Percentiles rank a stretch among this genome's conserved stretches.
Conservation (phyloP, 2,329 filamentous ascomycete genomes). For the Ophidiomyces ophidiicola region DNA sequence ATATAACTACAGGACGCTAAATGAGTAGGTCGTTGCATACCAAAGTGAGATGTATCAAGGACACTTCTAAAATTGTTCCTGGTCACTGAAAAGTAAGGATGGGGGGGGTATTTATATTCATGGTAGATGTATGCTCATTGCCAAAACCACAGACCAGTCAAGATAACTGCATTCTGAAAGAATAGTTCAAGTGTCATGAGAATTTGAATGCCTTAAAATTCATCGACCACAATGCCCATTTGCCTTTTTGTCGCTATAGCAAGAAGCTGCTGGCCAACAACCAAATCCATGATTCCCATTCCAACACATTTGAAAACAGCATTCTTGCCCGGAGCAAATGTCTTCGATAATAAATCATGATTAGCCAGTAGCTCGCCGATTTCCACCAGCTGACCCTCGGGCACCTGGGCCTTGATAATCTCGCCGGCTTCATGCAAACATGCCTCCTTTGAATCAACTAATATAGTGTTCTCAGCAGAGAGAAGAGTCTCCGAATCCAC, state of each 20-base stretch:
- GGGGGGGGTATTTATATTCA: too few species aligned
- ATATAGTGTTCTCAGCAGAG: conserved; percentile 51
- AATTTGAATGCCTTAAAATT: conserved; percentile 22
- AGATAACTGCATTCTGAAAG: too few species aligned
- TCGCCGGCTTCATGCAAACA: conserved; percentile 39
- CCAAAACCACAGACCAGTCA: too few species aligned
- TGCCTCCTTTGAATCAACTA: conserved; percentile 48
- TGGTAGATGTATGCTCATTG: too few species aligned
- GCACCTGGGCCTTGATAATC: conserved; percentile 31
- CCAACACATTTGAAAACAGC: conserved; percentile 42
- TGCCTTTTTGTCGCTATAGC: conserved; percentile 25
- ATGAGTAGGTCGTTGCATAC: too few species aligned
- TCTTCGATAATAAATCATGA: background rate
- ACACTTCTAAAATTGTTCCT: background rate
- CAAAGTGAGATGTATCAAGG: too few species aligned
- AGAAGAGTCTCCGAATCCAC: conserved; percentile 36
- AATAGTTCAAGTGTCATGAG: background rate
- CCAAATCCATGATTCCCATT: conserved; percentile 41
- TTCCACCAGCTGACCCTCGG: conserved; percentile 30
- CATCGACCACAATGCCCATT: conserved; percentile 27
- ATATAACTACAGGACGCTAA: too few species aligned
- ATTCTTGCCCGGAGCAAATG: conserved; percentile 21
- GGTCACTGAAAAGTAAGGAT: background rate
- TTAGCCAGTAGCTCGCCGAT: conserved; percentile 29
- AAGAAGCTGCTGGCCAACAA: conserved; percentile 33